Evolutionary conservation across 2,329 filamentous ascomycete species (phyloP).

Genomic region (Colletotrichum sp.): DNA sequence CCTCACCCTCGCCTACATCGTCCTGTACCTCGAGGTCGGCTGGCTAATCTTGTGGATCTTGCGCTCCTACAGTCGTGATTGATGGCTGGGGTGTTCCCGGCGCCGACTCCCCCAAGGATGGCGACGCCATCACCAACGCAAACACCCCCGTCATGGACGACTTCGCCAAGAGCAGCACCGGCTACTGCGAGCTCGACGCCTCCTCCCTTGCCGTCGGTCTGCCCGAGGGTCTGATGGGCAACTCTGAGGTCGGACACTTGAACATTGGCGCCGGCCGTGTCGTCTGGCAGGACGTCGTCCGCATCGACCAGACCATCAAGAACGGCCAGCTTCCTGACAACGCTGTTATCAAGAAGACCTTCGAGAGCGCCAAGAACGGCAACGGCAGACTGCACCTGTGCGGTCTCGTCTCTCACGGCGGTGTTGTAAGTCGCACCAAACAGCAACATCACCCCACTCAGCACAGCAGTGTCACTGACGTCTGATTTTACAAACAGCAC

Average conservation of each 20-base stretch:
- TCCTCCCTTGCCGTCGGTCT: constrained; percentile 95
- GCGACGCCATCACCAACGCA: constrained; percentile 94
- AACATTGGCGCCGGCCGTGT: constrained; percentile 98
- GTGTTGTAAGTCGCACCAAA: constrained; percentile 67
- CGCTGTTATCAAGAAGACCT: constrained; percentile 76
- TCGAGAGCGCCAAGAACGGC: constrained; percentile 81
- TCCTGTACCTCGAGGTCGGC: constrained; percentile 61
- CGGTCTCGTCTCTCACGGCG: constrained; percentile 92
- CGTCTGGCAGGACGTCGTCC: constrained; percentile 97
- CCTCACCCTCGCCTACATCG: constrained; percentile 42
- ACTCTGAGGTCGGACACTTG: constrained; percentile 97
- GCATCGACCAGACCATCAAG: constrained; percentile 93
- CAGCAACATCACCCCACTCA: neutral
- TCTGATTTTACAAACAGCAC: constrained; percentile 57
- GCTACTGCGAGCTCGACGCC: constrained; percentile 92
- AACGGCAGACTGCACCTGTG: constrained; percentile 93
- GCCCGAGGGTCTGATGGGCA: constrained; percentile 97
- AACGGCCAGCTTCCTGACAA: constrained; percentile 79
- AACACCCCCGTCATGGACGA: constrained; percentile 95
- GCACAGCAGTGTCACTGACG: neutral
- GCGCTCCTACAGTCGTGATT: constrained; percentile 81
- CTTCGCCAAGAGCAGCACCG: constrained; percentile 81
- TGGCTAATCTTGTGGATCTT: constrained; percentile 65
- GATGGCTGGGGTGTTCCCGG: constrained; percentile 96
- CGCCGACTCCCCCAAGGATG: constrained; percentile 80